These are phyloP conservation scores for Ascosphaera pollenicola DNA, from an alignment of 2,329 filamentous ascomycete species.

Conservation along the genomic window DNA sequence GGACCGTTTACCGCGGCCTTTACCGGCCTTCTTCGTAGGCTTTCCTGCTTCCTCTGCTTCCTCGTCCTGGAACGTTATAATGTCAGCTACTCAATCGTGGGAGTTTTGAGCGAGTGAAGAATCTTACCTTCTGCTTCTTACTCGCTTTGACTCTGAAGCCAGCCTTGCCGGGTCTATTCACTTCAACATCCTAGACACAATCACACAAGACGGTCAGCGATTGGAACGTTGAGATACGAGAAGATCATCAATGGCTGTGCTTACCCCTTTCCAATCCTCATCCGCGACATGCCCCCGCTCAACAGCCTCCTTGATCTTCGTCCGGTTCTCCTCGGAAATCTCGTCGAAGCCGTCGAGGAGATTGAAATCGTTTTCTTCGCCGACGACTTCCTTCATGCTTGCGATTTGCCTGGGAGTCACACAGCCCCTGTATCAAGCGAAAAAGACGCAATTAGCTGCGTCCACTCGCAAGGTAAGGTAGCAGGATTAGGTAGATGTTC, in stretches of 20 bases:
- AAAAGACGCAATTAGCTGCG: background rate
- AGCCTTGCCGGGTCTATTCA: constrained; percentile 44
- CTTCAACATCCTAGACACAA: constrained; percentile 53
- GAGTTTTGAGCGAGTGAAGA: constrained; percentile 8
- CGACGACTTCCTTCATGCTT: constrained; percentile 35
- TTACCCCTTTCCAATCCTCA: constrained; percentile 74
- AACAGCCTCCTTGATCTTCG: constrained; percentile 52
- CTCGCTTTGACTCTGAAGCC: constrained; percentile 33
- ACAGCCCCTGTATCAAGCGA: constrained; percentile 46
- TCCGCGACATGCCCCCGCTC: constrained; percentile 60
- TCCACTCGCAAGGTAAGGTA: background rate
- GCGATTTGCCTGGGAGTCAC: constrained; percentile 53
- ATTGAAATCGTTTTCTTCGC: constrained; percentile 29
- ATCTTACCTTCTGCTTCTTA: constrained; percentile 12
- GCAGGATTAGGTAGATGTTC: too few relatives aligned
- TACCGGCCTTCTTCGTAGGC: constrained; percentile 14
- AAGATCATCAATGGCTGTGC: constrained; percentile 11
- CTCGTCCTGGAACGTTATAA: constrained; percentile 2
- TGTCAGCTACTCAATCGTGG: constrained; percentile 5
- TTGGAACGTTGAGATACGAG: too few relatives aligned
- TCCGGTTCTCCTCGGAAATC: constrained; percentile 42
- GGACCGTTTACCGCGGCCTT: constrained; percentile 8
- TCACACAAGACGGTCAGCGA: too few relatives aligned
- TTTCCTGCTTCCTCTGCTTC: constrained; percentile 11
- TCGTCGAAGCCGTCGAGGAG: constrained; percentile 66